These are phyloP conservation scores for Rhodotorula diobovata DNA, from an alignment of 768 basidiomycete genomes.

Conservation along the genomic window DNA sequence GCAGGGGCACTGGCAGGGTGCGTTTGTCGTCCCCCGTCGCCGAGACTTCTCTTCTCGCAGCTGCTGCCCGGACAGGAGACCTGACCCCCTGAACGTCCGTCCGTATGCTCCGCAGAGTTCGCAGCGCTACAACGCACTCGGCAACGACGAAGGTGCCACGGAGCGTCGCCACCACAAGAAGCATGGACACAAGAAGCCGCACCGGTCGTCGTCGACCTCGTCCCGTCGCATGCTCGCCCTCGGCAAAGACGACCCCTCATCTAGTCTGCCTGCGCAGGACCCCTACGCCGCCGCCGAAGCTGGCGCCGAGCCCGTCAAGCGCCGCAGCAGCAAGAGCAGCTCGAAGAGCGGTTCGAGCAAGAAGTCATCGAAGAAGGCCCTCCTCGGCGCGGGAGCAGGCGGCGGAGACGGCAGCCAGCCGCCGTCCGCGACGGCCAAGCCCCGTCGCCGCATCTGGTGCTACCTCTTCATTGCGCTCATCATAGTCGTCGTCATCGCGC, in stretches of 20 bases:
- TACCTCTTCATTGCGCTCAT: not conserved
- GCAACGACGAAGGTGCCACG: not conserved
- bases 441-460: not conserved
- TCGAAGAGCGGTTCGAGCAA: too few species aligned
- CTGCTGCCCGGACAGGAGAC: not conserved
- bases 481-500: not conserved
- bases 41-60: too few species aligned
- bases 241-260: not conserved
- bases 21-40: too few species aligned
- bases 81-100: too few species aligned
- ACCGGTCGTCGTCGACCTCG: too few species aligned
- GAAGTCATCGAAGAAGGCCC: too few species aligned
- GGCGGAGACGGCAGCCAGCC: not conserved
- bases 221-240: not conserved
- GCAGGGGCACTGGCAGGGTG: not conserved
- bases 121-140: not conserved
- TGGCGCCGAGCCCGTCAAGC: not conserved
- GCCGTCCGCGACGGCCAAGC: too few species aligned
- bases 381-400: too few species aligned
- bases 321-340: not conserved
- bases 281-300: not conserved
- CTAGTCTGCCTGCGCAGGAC: not conserved
- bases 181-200: not conserved
- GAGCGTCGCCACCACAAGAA: slow-evolving; percentile 2
- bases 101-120: not conserved